A percentile compares a stretch with the other conserved stretches of the same genome.
These are phyloP conservation scores for Capsicum baccatum DNA, from an alignment of 257 asterid species.

Conservation along the genomic window DNA sequence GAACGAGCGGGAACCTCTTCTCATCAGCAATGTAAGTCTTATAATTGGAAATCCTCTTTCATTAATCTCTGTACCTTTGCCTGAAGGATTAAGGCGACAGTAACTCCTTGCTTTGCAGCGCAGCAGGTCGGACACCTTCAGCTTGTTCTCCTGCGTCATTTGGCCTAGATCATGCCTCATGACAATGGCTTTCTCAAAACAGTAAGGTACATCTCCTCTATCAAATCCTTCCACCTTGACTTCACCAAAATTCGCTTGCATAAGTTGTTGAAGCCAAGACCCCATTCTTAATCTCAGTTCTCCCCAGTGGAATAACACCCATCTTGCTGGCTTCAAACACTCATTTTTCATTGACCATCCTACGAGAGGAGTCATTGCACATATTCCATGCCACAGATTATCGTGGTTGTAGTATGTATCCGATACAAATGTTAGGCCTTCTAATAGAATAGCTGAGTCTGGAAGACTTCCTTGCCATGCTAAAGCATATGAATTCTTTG, in stretches of 20 bases:
- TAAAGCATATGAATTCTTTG: constrained; percentile 44
- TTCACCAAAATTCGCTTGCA: constrained; percentile 36
- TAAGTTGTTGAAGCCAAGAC: constrained; percentile 38
- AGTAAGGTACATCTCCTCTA: constrained; percentile 41
- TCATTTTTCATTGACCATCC: constrained; percentile 46
- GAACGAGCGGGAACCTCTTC: constrained; percentile 46
- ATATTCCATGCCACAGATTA: constrained; percentile 51
- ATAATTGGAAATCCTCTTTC: constrained; percentile 39
- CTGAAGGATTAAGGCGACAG: constrained; percentile 37
- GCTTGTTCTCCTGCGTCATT: constrained; percentile 35
- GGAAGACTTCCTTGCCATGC: constrained; percentile 48
- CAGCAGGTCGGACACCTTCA: constrained; percentile 35
- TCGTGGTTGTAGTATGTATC: constrained; percentile 40
- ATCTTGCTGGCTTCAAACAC: constrained; percentile 44
- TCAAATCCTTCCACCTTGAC: constrained; percentile 40
- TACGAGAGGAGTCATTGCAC: constrained; percentile 42
- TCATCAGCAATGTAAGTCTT: constrained; percentile 41
- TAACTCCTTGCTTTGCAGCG: constrained; percentile 44
- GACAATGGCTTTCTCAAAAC: constrained; percentile 48
- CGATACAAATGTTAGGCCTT: constrained; percentile 48
- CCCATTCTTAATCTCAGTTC: constrained; percentile 43
- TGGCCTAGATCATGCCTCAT: constrained; percentile 46
- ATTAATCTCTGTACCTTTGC: constrained; percentile 23
- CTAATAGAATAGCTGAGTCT: constrained; percentile 38
- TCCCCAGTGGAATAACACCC: constrained; percentile 50